Evolutionary conservation across 345 rosid species (phyloP).

Genomic region (Microcos paniculata): DNA sequence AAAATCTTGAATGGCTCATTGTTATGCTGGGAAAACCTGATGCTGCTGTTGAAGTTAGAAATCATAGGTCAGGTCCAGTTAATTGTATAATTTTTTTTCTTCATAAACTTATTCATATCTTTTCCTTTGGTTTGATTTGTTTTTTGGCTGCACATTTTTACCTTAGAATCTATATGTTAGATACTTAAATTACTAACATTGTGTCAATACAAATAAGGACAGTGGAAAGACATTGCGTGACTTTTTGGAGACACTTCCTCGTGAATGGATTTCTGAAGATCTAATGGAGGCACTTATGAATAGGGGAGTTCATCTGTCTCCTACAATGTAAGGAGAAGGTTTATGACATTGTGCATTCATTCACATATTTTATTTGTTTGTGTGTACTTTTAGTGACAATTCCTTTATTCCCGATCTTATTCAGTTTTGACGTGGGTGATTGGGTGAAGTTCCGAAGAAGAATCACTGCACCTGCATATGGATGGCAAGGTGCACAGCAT

Average conservation of each 20-base stretch:
- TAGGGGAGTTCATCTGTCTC: conserved; percentile 83
- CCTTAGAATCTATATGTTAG: background rate
- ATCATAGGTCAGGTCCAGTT: conserved; percentile 71
- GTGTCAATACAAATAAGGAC: conserved; percentile 18
- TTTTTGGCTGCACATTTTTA: background rate
- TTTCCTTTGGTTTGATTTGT: background rate
- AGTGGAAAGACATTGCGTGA: conserved; percentile 95
- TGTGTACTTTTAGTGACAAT: background rate
- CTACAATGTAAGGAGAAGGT: conserved; percentile 67
- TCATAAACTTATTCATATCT: background rate
- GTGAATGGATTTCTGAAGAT: conserved; percentile 99
- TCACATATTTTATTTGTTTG: conserved; percentile 4
- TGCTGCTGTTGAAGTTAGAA: conserved; percentile 83
- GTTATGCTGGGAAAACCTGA: conserved; percentile 77
- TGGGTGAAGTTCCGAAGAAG: conserved; percentile 95
- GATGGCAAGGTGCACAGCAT: conserved; percentile 93
- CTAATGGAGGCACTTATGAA: conserved; percentile 78
- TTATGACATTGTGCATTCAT: background rate
- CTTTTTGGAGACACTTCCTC: conserved; percentile 89
- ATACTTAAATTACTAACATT: background rate
- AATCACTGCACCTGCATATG: conserved; percentile 64
- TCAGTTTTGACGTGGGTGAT: conserved; percentile 89
- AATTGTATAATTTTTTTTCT: background rate
- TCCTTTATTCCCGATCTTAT: conserved; percentile 8
- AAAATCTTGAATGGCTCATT: conserved; percentile 95